Percentiles rank a stretch among this genome's conserved stretches.
Evolutionary conservation across 768 basidiomycete genomes (phyloP).

Genomic region (Suillus occidentalis): DNA sequence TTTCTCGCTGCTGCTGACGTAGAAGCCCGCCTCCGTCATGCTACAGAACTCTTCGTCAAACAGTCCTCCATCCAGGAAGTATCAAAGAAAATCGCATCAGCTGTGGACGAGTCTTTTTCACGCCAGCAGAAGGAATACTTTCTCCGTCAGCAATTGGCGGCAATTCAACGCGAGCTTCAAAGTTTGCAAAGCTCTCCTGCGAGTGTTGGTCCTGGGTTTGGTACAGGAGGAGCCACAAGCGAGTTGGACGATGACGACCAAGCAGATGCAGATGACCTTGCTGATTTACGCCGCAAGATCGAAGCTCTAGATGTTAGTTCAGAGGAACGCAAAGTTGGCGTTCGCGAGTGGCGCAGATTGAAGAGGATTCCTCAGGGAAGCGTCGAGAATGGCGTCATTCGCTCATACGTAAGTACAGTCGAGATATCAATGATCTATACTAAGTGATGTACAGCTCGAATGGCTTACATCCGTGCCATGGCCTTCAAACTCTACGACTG

Average conservation of each 20-base stretch:
- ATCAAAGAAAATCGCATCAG: conserved; percentile 74
- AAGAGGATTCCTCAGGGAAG: conserved; percentile 88
- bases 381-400: conserved; percentile 87
- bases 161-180: conserved; percentile 75
- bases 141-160: conserved; percentile 68
- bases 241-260: conserved; percentile 79
- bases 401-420: conserved; percentile 63
- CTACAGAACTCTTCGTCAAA: conserved; percentile 71
- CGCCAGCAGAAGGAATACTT: conserved; percentile 89
- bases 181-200: conserved; percentile 41
- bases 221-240: conserved; percentile 30
- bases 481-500: conserved; percentile 44
- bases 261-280: conserved; percentile 78
- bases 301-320: conserved; percentile 71
- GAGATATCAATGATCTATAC: neutral
- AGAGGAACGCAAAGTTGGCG: conserved; percentile 81
- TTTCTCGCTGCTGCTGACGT: conserved; percentile 61
- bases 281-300: conserved; percentile 68
- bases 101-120: conserved; percentile 81
- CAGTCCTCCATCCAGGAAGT: conserved; percentile 79
- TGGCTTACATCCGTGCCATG: conserved; percentile 89
- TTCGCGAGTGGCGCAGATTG: conserved; percentile 80
- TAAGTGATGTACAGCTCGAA: conserved; percentile 59
- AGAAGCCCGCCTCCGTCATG: conserved; percentile 62
- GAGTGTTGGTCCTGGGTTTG: conserved; percentile 21